Evolutionary conservation across 805 yeast species (phyloP).

Genomic region (Ogataea naganishii): DNA sequence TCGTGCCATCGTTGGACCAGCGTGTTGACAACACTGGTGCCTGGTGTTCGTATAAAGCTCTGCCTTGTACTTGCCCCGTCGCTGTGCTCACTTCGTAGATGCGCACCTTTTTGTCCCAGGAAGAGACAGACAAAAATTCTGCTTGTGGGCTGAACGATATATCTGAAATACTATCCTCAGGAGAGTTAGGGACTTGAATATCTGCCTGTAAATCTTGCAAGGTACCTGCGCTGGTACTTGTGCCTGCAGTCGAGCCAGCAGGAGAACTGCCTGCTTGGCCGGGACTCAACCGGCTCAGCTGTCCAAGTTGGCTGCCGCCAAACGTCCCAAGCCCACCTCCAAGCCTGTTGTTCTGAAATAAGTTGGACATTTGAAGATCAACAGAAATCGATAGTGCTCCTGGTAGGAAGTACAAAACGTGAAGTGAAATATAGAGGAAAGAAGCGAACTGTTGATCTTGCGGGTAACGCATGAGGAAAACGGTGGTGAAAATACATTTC

Average conservation of each 20-base stretch:
- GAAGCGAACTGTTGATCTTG: too few species aligned
- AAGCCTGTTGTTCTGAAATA: too few species aligned
- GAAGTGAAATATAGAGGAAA: too few species aligned
- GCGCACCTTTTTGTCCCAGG: conserved; percentile 94
- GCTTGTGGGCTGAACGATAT: conserved; percentile 81
- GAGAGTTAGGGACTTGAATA: conserved; percentile 63
- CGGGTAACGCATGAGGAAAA: too few species aligned
- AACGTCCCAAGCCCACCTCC: too few species aligned
- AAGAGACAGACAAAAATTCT: conserved; percentile 70
- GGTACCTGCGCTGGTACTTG: conserved; percentile 32
- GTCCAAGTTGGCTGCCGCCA: too few species aligned
- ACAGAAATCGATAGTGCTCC: too few species aligned
- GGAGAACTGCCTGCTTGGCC: neutral
- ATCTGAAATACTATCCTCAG: conserved; percentile 87
- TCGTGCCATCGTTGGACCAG: conserved; percentile 83
- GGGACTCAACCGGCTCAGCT: too few species aligned
- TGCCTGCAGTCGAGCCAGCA: conserved; percentile 4
- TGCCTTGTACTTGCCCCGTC: conserved; percentile 73
- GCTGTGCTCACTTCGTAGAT: conserved; percentile 75
- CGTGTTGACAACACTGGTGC: conserved; percentile 78
- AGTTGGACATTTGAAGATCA: too few species aligned
- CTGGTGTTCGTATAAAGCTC: conserved; percentile 84
- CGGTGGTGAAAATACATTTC: too few species aligned
- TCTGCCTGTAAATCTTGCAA: conserved; percentile 63
- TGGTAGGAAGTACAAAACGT: too few species aligned